phyloP scores from a whole-genome alignment of 495 filamentous ascomycete species.

The Daldinia concentrica region DNA sequence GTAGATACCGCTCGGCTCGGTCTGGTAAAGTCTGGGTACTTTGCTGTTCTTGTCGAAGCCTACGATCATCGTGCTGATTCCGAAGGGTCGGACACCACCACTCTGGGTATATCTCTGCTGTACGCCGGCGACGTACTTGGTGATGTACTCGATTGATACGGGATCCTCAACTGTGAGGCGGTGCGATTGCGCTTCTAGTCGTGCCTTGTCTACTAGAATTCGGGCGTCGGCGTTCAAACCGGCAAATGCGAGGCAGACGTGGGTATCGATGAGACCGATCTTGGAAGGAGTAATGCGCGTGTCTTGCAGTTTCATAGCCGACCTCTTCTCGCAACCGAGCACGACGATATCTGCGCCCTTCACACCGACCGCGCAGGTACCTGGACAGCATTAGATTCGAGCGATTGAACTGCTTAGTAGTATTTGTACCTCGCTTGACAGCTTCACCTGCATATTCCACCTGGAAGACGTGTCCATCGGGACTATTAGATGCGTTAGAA shows the following conservation, averaged over 20 bases:
- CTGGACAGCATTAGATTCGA: conserved; percentile 54
- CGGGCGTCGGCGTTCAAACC: conserved; percentile 97
- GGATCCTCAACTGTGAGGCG: conserved; percentile 98
- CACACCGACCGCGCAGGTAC: conserved; percentile 97
- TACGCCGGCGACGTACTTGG: conserved; percentile 96
- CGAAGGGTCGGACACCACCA: conserved; percentile 95
- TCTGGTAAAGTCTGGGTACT: conserved; percentile 91
- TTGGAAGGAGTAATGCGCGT: conserved; percentile 99
- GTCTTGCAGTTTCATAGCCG: conserved; percentile 99
- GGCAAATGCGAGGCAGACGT: conserved; percentile 96
- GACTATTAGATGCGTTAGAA: conserved; percentile 67
- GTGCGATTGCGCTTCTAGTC: conserved; percentile 96
- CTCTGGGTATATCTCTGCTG: conserved; percentile 99
- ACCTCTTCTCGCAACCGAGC: conserved; percentile 96
- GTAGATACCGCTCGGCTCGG: conserved; percentile 97
- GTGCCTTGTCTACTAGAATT: conserved; percentile 96
- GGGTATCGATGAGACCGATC: conserved; percentile 91
- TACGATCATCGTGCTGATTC: conserved; percentile 95
- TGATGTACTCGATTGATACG: conserved; percentile 98
- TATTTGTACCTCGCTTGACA: conserved; percentile 85
- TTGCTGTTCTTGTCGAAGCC: conserved; percentile 94
- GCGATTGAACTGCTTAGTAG: conserved; percentile 4
- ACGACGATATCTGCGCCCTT: conserved; percentile 96
- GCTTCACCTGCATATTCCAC: conserved; percentile 99
- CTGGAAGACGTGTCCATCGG: conserved; percentile 99